Evolutionary conservation across 805 yeast genomes (phyloP), one percentile per base, ranked within the genome.

Genomic region (Candida mattraensis): DNA sequence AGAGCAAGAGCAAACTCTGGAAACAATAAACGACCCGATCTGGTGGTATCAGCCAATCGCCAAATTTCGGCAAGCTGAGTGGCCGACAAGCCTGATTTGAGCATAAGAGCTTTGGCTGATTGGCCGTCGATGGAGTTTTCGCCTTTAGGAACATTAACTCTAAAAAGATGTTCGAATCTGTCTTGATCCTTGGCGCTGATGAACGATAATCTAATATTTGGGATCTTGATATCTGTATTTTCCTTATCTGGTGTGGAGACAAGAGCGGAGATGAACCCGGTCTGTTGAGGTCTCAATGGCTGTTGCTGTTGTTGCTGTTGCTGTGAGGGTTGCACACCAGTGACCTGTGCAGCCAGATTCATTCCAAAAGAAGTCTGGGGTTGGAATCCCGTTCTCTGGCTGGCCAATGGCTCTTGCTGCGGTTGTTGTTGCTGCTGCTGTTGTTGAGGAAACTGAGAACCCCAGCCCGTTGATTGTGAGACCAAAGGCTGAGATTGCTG

Each of bases 1-100:
- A 91, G 78, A 12, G 96, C 88, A 47, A 91, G 69, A 11, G 95
- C 95, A 69, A 91, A 91, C 60, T 91, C 97, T 2, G 98, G 98
- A 56, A 89, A 91, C 50, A 91, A 64, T 42, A 91, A 73, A 37
- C 78, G 72, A 2, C 98, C 98, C 6, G 93, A 80, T 51, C 78
- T 83, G 50, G 80, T 84, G 2, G 95, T 82, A 55, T 91, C 98
- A n/a, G 95, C 76, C 39, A 91, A 67, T 16, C 83, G 80, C 98
- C 98, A 91, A 42, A 91, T 83, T 50, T 78, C 87, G 3, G 91
- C 91, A 49, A 91, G 70, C 27, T 81, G 77, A 17, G 75, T 69
- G 3, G 95, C 87, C 26, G 77, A 68, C 35, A 91, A 68, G 5
- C 87, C 86, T 0, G 96, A 88, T 48, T 85, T 76, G 65, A 87